Evolutionary conservation across 768 basidiomycete species (phyloP), one percentile per base, ranked within the genome.

Genomic region (Leccinum longicurvipes): DNA sequence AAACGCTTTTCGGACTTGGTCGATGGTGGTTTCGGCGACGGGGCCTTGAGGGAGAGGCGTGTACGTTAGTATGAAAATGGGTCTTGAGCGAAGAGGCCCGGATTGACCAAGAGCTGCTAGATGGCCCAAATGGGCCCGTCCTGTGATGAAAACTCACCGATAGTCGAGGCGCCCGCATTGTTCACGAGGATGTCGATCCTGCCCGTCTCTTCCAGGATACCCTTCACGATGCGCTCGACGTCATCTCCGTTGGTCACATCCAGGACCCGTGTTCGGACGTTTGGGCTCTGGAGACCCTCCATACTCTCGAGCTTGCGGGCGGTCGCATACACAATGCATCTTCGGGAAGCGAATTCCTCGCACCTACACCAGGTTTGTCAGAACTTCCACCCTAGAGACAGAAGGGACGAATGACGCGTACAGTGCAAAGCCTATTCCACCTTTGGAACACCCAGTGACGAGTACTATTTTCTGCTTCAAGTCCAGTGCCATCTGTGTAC

Each of bases 261-360:
- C 23, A 92, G 68, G 0, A 70, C 70, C 17, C 82, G 67, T 49
- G 72, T 79, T 49, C 79, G 75, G 36, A 87, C 78, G 6, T 68
- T 70, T 2, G 74, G 65, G 44, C 74, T 66, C 10, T 64, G 67
- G 42, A 91, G 82, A 4, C 78, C 80, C 1, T 74, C 74, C 73
- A 92, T 86, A n/a, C n/a, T n/a, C n/a, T n/a, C n/a, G n/a, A n/a
- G n/a, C n/a, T n/a, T n/a, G n/a, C n/a, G n/a, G n/a, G 6, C 82
- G 77, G 87, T 86, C 3, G 89, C 91, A 57, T 90, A 92, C 8
- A 92, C 89, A 41, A 77, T 80, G 68, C 87, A 91, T 31, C 82
- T 87, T 29, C 74, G 76, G 0, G 68, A 61, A 1, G 85, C 85
- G 60, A 90, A 91, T 60, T 83, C 82, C 59, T 87, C 79, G 62